phyloP scores from a whole-genome alignment of 257 asterid genomes.

The Solanum commersonii region DNA sequence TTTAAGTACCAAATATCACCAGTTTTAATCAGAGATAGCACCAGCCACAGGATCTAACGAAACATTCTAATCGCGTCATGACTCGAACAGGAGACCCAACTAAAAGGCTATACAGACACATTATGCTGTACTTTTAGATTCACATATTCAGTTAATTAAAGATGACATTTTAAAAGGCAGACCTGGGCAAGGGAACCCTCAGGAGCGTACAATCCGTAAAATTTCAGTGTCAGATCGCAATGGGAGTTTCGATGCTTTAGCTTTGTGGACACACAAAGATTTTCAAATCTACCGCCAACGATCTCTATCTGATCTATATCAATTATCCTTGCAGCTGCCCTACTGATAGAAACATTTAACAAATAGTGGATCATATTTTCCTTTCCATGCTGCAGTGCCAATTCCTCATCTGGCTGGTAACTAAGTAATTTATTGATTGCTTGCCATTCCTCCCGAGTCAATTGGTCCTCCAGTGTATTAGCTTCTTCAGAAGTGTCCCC shows the following conservation, averaged over 20 bases:
- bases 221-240: conserved; percentile 79
- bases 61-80: neutral
- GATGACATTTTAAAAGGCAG: neutral
- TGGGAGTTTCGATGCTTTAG: conserved; percentile 70
- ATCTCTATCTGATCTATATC: conserved; percentile 63
- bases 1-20: neutral
- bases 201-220: conserved; percentile 87
- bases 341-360: conserved; percentile 72
- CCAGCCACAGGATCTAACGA: neutral
- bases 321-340: conserved; percentile 85
- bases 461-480: conserved; percentile 56
- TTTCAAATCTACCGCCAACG: conserved; percentile 92
- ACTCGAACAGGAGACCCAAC: neutral
- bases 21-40: neutral
- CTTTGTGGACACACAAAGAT: conserved; percentile 76
- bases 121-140: neutral
- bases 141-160: neutral
- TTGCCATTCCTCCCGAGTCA: conserved; percentile 97
- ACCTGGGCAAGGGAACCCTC: conserved; percentile 99
- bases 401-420: conserved; percentile 87
- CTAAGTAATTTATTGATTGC: conserved; percentile 88
- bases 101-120: neutral
- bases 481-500: conserved; percentile 45
- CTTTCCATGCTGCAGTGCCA: conserved; percentile 51
- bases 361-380: conserved; percentile 75